Conservation (phyloP, 208 protist genomes). For the Trypanosoma platydactyli region DNA sequence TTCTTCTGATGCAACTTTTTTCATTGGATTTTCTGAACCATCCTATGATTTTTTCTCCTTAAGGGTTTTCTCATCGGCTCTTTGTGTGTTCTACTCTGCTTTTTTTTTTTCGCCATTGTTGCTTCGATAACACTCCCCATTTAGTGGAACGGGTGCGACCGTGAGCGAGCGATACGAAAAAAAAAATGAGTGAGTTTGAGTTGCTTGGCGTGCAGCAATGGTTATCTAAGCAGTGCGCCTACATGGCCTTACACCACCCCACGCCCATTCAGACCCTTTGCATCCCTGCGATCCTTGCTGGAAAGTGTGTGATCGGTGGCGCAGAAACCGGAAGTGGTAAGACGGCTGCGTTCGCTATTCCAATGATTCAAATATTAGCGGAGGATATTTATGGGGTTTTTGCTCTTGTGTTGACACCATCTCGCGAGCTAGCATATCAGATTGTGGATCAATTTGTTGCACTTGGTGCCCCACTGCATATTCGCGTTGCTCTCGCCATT, state of each 20-base stretch:
- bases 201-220: constrained; percentile 68
- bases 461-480: constrained; percentile 70
- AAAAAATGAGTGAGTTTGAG: constrained; percentile 58
- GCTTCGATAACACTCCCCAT: too few species aligned
- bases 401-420: constrained; percentile 96
- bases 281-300: constrained; percentile 79
- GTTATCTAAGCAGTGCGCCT: constrained; percentile 73
- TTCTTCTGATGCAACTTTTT: too few species aligned
- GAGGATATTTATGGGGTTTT: constrained; percentile 97
- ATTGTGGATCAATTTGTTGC: constrained; percentile 92
- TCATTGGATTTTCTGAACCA: too few species aligned
- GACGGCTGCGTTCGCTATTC: constrained; percentile 98
- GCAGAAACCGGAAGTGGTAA: constrained; percentile 98
- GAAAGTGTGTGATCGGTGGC: constrained; percentile 91
- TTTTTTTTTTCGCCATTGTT: constrained; percentile 26
- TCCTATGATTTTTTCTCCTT: too few species aligned
- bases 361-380: constrained; percentile 95
- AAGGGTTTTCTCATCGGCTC: neutral
- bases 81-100: constrained; percentile 19
- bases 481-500: constrained; percentile 70
- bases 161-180: neutral
- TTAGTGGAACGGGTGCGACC: too few species aligned
- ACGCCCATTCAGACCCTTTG: constrained; percentile 78
- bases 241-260: constrained; percentile 77
- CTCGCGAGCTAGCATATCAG: constrained; percentile 96